Percentiles rank a stretch among this genome's conserved stretches.
Evolutionary conservation across 1,284 basidiomycete genomes (phyloP).

Genomic region (Gomphus bonarii): DNA sequence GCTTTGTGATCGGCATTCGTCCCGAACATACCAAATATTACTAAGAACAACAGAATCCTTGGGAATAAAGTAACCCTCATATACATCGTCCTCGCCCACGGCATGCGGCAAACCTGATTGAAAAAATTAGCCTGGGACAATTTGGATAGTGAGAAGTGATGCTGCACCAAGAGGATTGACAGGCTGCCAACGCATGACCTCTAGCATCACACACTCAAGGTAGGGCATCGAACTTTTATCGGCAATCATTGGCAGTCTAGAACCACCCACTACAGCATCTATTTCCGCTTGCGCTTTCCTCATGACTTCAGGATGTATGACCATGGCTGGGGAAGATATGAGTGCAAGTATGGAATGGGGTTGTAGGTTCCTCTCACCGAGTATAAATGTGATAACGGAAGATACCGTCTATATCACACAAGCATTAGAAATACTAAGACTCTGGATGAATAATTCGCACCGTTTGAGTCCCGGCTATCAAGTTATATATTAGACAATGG

Average conservation of each 20-base stretch:
- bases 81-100: background rate
- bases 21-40: slow-evolving; percentile 7
- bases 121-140: background rate
- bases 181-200: slow-evolving; percentile 16
- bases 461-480: slow-evolving; percentile 36
- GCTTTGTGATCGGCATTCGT: background rate
- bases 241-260: slow-evolving; percentile 13
- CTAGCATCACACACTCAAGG: slow-evolving; percentile 13
- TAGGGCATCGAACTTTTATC: slow-evolving; percentile 15
- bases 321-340: slow-evolving; percentile 10
- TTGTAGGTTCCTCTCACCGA: background rate
- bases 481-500: background rate
- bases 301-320: slow-evolving; percentile 11
- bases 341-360: background rate
- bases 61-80: slow-evolving; percentile 3
- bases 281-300: slow-evolving; percentile 14
- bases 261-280: slow-evolving; percentile 13
- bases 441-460: slow-evolving; percentile 16
- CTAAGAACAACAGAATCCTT: background rate
- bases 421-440: background rate
- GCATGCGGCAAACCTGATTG: slow-evolving; percentile 4
- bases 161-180: slow-evolving; percentile 9
- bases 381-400: background rate
- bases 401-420: background rate
- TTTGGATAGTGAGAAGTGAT: background rate